Percentiles rank a stretch among this genome's conserved stretches.
Evolutionary conservation across 192 early-diverging fungal species (phyloP).

Genomic region (Tieghemiomyces parasiticus): DNA sequence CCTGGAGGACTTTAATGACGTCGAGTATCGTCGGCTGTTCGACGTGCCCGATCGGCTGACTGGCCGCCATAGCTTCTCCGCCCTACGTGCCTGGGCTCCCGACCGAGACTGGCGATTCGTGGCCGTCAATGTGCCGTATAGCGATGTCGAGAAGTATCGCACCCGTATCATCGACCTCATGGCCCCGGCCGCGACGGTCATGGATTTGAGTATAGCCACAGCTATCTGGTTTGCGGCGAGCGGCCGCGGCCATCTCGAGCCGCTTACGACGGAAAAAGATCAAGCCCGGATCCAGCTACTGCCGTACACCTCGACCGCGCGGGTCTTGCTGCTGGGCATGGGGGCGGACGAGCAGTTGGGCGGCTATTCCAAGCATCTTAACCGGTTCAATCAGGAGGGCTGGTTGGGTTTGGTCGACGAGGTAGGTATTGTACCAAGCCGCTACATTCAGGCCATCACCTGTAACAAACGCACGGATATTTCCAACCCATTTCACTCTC

Average conservation of each 20-base stretch:
- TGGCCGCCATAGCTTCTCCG: slow-evolving; percentile 32
- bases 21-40: slow-evolving; percentile 12
- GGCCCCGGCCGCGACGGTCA: slow-evolving; percentile 71
- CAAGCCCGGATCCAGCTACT: background rate
- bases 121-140: slow-evolving; percentile 71
- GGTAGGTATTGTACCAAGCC: slow-evolving; percentile 10
- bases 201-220: slow-evolving; percentile 96
- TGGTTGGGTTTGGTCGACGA: slow-evolving; percentile 57
- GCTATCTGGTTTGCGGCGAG: slow-evolving; percentile 92
- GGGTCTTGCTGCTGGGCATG: slow-evolving; percentile 72
- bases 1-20: no score
- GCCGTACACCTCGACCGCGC: slow-evolving; percentile 46
- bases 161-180: slow-evolving; percentile 54
- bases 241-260: slow-evolving; percentile 38
- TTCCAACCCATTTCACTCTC: background rate
- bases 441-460: background rate
- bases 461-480: background rate
- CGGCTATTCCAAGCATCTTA: slow-evolving; percentile 80
- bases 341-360: slow-evolving; percentile 92
- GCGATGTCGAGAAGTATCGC: slow-evolving; percentile 36
- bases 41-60: slow-evolving; percentile 78
- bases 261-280: background rate
- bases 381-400: slow-evolving; percentile 41
- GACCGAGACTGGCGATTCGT: slow-evolving; percentile 79
- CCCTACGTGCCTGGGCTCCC: slow-evolving; percentile 45